Evolutionary conservation across 2,329 filamentous ascomycete species (phyloP), one percentile per base, ranked within the genome.

Genomic region (Aspergillus pseudotamarii): DNA sequence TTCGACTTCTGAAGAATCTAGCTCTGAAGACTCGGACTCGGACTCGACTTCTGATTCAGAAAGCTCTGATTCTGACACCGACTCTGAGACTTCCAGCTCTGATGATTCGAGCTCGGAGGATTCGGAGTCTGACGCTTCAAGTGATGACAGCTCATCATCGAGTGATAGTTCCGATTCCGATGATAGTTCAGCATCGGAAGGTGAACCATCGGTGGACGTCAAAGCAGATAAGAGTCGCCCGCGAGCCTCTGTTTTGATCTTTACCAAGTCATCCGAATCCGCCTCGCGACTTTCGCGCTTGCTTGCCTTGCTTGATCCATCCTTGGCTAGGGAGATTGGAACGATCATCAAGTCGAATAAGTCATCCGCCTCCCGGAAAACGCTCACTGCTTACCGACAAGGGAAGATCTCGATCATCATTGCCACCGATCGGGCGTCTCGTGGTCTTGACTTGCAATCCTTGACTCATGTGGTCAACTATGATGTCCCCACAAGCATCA

Each of bases 391-490:
- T n/a, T 94, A 94, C 75, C 80, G 84, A 4, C 76, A 81, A 9
- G 85, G 84, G 62, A 86, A 86, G 63, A 78, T 91, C 30, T 88
- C 89, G 8, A 88, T 96, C 54, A 87, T 98, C 50, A 89, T 98
- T 53, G 93, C 94, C 0, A 96, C 95, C 0, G 94, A 98, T 75
- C 90, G 96, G n/a, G 92, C 95, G 1, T 92, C 93, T 2, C 91
- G 94, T 66, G 95, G 94, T 71, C 88, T 98, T 30, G 94, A 98
- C 76, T 84, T 97, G 14, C 87, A 88, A 0, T 85, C 87, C 54
- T 85, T 98, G 54, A 88, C 89, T 41, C 91, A 96, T 73, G 93
- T 98, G 54, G 83, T 98, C 78, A 97, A 97, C 80, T 98, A 98
- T 81, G 94, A 97, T 75, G 85, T 97, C 58, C 94, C 94, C 0